Conservation (phyloP, 495 filamentous ascomycete genomes). For the Penicillium verhagenii region DNA sequence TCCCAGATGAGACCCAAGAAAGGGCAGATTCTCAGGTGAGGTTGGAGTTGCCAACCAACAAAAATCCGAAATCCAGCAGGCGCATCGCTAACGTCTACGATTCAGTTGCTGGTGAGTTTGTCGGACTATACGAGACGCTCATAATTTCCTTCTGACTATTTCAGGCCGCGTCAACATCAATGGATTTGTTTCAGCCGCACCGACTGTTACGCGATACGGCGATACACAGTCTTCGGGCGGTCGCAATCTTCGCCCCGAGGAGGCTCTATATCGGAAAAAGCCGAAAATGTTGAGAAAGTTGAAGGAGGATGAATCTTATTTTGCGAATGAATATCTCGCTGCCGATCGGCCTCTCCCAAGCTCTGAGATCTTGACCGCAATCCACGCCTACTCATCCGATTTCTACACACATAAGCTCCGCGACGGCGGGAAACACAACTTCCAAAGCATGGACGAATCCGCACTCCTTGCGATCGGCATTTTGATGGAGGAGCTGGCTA, state of each 20-base stretch:
- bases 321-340: slow-evolving; percentile 53
- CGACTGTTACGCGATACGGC: slow-evolving; percentile 41
- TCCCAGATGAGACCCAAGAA: neutral
- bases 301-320: slow-evolving; percentile 72
- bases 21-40: neutral
- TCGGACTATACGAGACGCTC: neutral
- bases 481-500: slow-evolving; percentile 72
- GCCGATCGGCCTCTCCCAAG: slow-evolving; percentile 60
- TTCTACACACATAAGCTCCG: slow-evolving; percentile 57
- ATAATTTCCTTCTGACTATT: slow-evolving; percentile 3
- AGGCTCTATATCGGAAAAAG: slow-evolving; percentile 64
- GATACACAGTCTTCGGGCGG: slow-evolving; percentile 53
- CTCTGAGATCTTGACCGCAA: slow-evolving; percentile 69
- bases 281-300: slow-evolving; percentile 58
- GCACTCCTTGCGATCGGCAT: slow-evolving; percentile 80
- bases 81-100: slow-evolving; percentile 66
- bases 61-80: slow-evolving; percentile 1
- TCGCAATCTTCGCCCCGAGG: slow-evolving; percentile 63
- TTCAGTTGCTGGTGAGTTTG: slow-evolving; percentile 66
- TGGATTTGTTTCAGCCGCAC: slow-evolving; percentile 39
- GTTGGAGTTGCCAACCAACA: neutral
- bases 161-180: slow-evolving; percentile 51
- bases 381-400: slow-evolving; percentile 72
- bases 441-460: slow-evolving; percentile 78
- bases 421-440: slow-evolving; percentile 44